phyloP scores from a whole-genome alignment of 495 filamentous ascomycete genomes.

The Tuber brumale region DNA sequence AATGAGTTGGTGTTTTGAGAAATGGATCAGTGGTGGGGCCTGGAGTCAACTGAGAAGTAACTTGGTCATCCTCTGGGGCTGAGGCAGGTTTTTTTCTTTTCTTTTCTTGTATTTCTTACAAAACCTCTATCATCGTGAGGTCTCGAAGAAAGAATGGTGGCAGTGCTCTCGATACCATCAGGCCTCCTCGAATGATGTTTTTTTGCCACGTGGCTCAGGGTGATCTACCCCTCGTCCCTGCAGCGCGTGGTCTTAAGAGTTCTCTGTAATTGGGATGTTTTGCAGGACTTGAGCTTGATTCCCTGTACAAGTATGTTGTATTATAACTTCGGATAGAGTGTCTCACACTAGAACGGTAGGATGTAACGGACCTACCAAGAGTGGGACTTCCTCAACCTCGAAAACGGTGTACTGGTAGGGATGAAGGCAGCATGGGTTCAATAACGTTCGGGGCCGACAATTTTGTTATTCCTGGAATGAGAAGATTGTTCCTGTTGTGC shows the following conservation, averaged over 20 bases:
- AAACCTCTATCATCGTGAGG: neutral
- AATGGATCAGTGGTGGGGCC: neutral
- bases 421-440: neutral
- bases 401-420: neutral
- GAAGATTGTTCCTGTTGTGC: neutral
- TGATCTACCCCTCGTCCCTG: neutral
- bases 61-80: neutral
- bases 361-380: neutral
- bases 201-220: neutral
- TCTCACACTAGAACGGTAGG: neutral
- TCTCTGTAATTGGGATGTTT: neutral
- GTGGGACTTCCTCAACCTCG: neutral
- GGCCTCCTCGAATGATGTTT: neutral
- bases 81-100: neutral
- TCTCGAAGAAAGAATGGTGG: neutral
- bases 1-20: neutral
- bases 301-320: neutral
- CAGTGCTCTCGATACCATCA: neutral
- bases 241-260: neutral
- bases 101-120: neutral
- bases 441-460: neutral
- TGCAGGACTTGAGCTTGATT: neutral
- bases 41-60: neutral
- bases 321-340: neutral
- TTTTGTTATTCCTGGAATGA: neutral